Evolutionary conservation across 1,284 basidiomycete species (phyloP).

Genomic region (Ustilago bromivora): DNA sequence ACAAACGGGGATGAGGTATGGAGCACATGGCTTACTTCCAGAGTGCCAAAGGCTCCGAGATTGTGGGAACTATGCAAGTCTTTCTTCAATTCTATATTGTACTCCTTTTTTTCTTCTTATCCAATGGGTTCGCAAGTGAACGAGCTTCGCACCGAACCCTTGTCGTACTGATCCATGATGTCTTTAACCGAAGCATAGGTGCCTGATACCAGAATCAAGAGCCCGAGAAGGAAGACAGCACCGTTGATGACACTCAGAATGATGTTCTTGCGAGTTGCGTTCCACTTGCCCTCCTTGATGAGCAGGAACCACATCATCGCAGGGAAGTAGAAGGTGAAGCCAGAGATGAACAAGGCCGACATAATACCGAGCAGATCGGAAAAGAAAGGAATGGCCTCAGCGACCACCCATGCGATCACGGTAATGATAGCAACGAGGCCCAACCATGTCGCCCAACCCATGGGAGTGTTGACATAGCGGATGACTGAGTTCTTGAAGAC

Average conservation of each 20-base stretch:
- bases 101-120: conserved; percentile 6
- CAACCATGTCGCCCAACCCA: conserved; percentile 59
- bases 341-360: conserved; percentile 53
- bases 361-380: conserved; percentile 51
- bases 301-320: conserved; percentile 72
- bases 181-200: conserved; percentile 48
- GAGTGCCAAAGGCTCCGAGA: not conserved
- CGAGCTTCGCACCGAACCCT: conserved; percentile 30
- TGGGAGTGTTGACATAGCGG: conserved; percentile 58
- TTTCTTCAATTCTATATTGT: no score
- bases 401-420: conserved; percentile 54
- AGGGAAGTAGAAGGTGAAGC: conserved; percentile 60
- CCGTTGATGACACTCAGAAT: conserved; percentile 47
- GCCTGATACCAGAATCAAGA: conserved; percentile 54
- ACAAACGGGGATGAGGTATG: not conserved
- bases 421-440: conserved; percentile 44
- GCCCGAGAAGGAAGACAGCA: conserved; percentile 46
- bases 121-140: conserved; percentile 44
- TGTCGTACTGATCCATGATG: conserved; percentile 43
- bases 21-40: conserved; percentile 6
- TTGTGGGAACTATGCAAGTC: not conserved
- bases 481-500: conserved; percentile 57
- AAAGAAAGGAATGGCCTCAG: conserved; percentile 60
- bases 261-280: conserved; percentile 41
- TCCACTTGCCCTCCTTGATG: conserved; percentile 56